Conservation (phyloP, 495 filamentous ascomycete species). For the Penicillium paxilli region DNA sequence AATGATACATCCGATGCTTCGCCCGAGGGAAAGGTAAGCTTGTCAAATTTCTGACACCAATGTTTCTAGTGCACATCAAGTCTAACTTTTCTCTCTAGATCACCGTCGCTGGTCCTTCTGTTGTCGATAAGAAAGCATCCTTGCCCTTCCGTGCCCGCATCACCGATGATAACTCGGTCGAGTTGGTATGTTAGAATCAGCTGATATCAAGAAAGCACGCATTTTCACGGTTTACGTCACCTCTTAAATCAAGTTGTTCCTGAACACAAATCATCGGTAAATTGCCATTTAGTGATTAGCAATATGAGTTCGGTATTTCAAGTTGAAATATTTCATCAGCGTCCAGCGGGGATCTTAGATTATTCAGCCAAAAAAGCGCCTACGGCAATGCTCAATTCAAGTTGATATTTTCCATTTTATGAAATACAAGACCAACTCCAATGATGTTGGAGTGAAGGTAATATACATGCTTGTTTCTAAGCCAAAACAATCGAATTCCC, state of each 20-base stretch:
- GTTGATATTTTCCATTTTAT: slow-evolving; percentile 10
- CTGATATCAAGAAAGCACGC: background rate
- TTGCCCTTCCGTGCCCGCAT: slow-evolving; percentile 35
- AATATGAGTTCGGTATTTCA: background rate
- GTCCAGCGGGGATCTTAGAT: background rate
- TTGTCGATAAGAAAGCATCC: slow-evolving; percentile 31
- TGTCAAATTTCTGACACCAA: background rate
- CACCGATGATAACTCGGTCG: slow-evolving; percentile 42
- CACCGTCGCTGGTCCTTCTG: slow-evolving; percentile 40
- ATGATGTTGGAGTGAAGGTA: slow-evolving; percentile 22
- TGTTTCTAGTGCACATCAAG: background rate
- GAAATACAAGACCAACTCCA: slow-evolving; percentile 26
- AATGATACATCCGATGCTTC: slow-evolving; percentile 52
- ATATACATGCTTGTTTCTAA: slow-evolving; percentile 26
- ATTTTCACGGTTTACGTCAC: background rate
- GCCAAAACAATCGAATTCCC: background rate
- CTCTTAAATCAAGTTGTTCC: background rate
- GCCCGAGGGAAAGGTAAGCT: slow-evolving; percentile 62
- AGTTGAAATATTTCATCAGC: slow-evolving; percentile 2
- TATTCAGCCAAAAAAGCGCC: background rate
- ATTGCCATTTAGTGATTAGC: background rate
- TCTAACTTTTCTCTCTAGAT: slow-evolving; percentile 26
- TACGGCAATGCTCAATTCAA: background rate
- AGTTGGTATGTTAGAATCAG: slow-evolving; percentile 17
- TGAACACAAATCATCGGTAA: background rate